Conservation (phyloP, 2,329 filamentous ascomycete genomes). For the Ceratocystis albifundus region DNA sequence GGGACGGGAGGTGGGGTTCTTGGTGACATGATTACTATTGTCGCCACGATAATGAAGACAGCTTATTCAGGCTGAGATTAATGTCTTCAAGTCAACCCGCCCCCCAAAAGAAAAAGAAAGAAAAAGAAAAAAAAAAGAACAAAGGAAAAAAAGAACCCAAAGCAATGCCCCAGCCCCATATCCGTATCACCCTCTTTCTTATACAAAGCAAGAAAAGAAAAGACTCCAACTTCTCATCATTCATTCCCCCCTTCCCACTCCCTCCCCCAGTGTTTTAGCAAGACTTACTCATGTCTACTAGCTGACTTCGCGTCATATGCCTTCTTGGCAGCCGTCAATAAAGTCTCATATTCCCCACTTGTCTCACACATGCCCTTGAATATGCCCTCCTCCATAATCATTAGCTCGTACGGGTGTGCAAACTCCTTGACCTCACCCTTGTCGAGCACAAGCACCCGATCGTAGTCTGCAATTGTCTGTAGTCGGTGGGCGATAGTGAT, state of each 20-base stretch:
- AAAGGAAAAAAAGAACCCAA: neutral
- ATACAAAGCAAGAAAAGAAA: neutral
- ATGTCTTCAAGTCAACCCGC: neutral
- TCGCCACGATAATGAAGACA: neutral
- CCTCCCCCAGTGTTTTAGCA: conserved; percentile 19
- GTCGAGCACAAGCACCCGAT: conserved; percentile 91
- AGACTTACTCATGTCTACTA: conserved; percentile 29
- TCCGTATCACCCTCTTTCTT: neutral
- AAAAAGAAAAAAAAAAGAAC: neutral
- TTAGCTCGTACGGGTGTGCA: conserved; percentile 75
- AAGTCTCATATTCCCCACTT: conserved; percentile 45
- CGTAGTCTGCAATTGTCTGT: conserved; percentile 95
- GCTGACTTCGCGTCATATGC: conserved; percentile 34
- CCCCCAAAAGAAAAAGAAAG: neutral
- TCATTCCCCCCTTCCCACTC: too few species aligned
- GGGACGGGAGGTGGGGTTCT: too few species aligned
- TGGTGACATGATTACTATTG: neutral
- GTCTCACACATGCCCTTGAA: conserved; percentile 55
- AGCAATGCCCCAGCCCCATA: too few species aligned
- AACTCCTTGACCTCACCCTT: conserved; percentile 80
- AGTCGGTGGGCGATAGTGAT: conserved; percentile 93
- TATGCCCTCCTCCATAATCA: conserved; percentile 55
- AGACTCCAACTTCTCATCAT: neutral
- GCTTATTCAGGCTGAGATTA: neutral
- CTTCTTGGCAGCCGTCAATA: conserved; percentile 46